Conservation (phyloP, 345 rosid species). For the Noccaea bulbosa region DNA sequence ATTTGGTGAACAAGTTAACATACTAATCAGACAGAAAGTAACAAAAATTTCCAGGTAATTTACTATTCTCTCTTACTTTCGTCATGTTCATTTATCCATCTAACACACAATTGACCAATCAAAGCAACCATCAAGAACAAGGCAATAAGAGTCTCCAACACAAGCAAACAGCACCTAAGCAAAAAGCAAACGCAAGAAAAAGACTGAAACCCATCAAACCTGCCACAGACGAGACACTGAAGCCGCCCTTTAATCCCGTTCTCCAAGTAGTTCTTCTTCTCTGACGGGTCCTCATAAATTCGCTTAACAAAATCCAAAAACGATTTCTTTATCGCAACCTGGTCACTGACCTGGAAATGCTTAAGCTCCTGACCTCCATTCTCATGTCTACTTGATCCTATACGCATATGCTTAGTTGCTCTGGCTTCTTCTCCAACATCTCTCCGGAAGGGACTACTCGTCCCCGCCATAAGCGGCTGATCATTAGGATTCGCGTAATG, state of each 20-base stretch:
- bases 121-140: conserved; percentile 36
- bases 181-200: conserved; percentile 35
- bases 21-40: conserved; percentile 7
- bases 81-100: conserved; percentile 21
- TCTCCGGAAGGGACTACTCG: conserved; percentile 46
- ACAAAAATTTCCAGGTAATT: conserved; percentile 1
- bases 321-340: conserved; percentile 61
- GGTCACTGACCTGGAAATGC: conserved; percentile 60
- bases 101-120: conserved; percentile 19
- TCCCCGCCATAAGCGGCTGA: conserved; percentile 44
- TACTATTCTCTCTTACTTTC: conserved; percentile 27
- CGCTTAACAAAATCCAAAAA: conserved; percentile 71
- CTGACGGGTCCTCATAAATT: conserved; percentile 60
- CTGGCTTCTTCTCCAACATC: conserved; percentile 52
- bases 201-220: conserved; percentile 59
- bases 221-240: conserved; percentile 77
- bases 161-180: conserved; percentile 19
- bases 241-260: conserved; percentile 78
- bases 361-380: conserved; percentile 40
- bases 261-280: conserved; percentile 77
- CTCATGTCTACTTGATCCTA: conserved; percentile 43
- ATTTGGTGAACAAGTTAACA: conserved; percentile 5
- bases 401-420: conserved; percentile 59
- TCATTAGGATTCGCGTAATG: conserved; percentile 48
- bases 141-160: conserved; percentile 32